Percentiles rank a stretch among this genome's conserved stretches.
phyloP scores from a whole-genome alignment of 2,329 filamentous ascomycete genomes.

The Penicillium griseofulvum region DNA sequence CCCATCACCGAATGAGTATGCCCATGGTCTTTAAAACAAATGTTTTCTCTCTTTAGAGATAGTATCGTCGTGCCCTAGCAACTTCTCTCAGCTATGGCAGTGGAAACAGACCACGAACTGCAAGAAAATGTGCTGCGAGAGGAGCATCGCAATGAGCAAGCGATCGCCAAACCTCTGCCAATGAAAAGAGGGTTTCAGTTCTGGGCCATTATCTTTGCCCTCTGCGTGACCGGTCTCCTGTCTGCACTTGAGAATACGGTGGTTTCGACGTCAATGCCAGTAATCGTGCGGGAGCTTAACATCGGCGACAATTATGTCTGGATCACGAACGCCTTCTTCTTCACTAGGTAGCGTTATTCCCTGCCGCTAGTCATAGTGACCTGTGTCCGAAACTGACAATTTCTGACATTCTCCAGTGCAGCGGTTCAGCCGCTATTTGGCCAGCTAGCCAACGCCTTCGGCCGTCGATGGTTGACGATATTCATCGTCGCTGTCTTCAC shows the following conservation, averaged over 20 bases:
- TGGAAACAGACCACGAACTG: neutral
- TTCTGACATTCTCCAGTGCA: neutral
- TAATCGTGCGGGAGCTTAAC: slow-evolving; percentile 34
- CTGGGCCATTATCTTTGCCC: neutral
- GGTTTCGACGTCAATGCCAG: slow-evolving; percentile 41
- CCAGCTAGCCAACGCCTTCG: slow-evolving; percentile 53
- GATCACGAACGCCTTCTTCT: slow-evolving; percentile 17
- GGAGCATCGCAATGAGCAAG: neutral
- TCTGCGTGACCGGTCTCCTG: slow-evolving; percentile 26
- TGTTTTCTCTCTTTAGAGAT: neutral
- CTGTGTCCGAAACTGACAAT: neutral
- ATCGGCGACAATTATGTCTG: slow-evolving; percentile 33
- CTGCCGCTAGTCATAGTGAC: neutral
- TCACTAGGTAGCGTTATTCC: neutral
- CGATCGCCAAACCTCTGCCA: neutral
- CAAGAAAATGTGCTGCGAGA: neutral
- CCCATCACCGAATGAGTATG: neutral
- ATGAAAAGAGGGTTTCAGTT: slow-evolving; percentile 1
- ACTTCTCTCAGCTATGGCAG: neutral
- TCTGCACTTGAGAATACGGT: slow-evolving; percentile 40
- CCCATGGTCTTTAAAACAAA: neutral
- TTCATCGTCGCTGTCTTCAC: slow-evolving; percentile 40
- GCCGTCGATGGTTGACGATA: slow-evolving; percentile 45
- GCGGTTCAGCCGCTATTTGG: slow-evolving; percentile 50
- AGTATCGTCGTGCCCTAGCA: neutral